Evolutionary conservation across 2,329 filamentous ascomycete species (phyloP), one percentile per base, ranked within the genome.

Genomic region (Pseudogymnoascus sp.): DNA sequence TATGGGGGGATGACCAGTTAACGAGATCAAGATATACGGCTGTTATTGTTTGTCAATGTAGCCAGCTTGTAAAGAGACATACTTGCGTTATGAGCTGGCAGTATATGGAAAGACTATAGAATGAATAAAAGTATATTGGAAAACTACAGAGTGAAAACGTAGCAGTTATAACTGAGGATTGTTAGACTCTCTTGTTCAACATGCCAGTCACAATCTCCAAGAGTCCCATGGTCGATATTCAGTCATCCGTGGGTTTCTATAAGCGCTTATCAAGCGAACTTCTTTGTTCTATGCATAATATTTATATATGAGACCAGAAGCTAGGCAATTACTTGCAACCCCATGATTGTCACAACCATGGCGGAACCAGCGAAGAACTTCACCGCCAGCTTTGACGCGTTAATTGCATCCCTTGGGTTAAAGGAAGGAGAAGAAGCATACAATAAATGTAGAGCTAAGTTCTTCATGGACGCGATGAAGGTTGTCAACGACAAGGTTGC

Each of bases 381-480:
- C 46, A 34, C 25, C 8, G n/a, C 50, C 25, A 34, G n/a, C 25
- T 56, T 34, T 21, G 50, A 34, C 50, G 10, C 8, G 28, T 31
- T 56, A 6, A 31, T 31, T 21, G 28, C 25, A 5, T 18, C n/a
- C 10, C 50, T 34, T 56, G 28, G 10, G 10, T 34, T 56, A 56
- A 56, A 34, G n/a, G 8, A 56, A 12, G 25, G n/a, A 34, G 50
- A 56, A 56, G 28, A 56, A 18, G 50, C n/a, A 56, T 34, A 56
- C 1, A 56, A 56, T 18, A 56, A 34, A 56, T 56, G 50, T 28
- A 56, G 28, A 12, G 25, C 50, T 7, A 18, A n/a, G 10, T 56
- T 56, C 25, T 56, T 56, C 50, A 56, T 56, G 50, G 50, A 56
- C 5, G 50, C 25, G n/a, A 56, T 56, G 50, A 56, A 56, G 28